A percentile compares a stretch with the other conserved stretches of the same genome.
Conservation (phyloP, 768 basidiomycete species). For the Mycena kentingensis region DNA sequence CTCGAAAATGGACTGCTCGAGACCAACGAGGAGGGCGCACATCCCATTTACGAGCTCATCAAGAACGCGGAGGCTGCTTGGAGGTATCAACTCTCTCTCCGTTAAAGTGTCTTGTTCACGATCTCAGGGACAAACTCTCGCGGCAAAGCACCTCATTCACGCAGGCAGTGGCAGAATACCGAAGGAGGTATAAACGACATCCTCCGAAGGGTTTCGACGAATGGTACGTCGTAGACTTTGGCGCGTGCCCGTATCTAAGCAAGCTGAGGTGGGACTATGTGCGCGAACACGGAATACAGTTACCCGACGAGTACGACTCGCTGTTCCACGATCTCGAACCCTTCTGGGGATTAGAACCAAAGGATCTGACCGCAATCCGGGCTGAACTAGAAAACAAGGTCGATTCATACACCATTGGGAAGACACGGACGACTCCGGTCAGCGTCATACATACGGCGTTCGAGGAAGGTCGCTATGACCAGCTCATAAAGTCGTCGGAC, state of each 20-base stretch:
- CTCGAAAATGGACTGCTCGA: constrained; percentile 18
- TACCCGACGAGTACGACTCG: constrained; percentile 86
- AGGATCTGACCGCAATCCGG: constrained; percentile 40
- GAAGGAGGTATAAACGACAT: constrained; percentile 66
- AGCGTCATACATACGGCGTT: constrained; percentile 39
- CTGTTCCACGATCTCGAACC: constrained; percentile 77
- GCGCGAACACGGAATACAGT: constrained; percentile 67
- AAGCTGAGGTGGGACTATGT: constrained; percentile 55
- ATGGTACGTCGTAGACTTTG: constrained; percentile 59
- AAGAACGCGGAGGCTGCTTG: background rate
- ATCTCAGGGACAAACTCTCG: constrained; percentile 49
- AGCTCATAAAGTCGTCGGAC: constrained; percentile 35
- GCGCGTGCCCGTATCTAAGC: background rate
- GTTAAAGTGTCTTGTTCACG: constrained; percentile 73
- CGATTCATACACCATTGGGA: constrained; percentile 46
- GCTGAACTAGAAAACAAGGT: constrained; percentile 38
- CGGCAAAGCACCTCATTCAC: constrained; percentile 75
- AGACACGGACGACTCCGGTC: constrained; percentile 31
- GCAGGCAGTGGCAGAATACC: constrained; percentile 78
- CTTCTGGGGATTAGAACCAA: constrained; percentile 70
- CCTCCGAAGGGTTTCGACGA: constrained; percentile 88
- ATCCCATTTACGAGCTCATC: constrained; percentile 73
- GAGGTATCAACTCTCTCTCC: constrained; percentile 48
- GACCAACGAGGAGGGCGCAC: constrained; percentile 26
- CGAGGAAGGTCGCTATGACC: constrained; percentile 36